These are phyloP conservation scores for Penicillium malachiteum DNA, from an alignment of 495 filamentous ascomycete species.

Conservation along the genomic window DNA sequence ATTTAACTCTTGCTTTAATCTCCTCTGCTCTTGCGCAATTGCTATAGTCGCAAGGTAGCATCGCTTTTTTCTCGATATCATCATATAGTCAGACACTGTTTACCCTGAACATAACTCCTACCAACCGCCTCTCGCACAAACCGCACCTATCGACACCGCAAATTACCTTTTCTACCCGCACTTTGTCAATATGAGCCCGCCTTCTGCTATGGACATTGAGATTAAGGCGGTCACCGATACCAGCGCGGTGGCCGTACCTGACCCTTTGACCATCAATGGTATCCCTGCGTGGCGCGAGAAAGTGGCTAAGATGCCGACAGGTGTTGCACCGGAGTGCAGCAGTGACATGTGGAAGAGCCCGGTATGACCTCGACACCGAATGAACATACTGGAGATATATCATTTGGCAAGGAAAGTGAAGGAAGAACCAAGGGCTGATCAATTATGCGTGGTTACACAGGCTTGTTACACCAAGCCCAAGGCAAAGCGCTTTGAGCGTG, in stretches of 20 bases:
- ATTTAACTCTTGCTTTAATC: not conserved
- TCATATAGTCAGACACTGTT: not conserved
- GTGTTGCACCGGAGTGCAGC: conserved; percentile 72
- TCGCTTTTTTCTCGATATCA: not conserved
- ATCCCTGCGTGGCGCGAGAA: conserved; percentile 68
- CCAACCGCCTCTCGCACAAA: not conserved
- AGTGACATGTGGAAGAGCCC: conserved; percentile 84
- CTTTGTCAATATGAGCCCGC: conserved; percentile 36
- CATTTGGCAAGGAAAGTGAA: not conserved
- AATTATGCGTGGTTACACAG: conserved; percentile 27
- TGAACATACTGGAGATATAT: not conserved
- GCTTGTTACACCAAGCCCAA: conserved; percentile 65
- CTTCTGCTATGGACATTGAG: conserved; percentile 40
- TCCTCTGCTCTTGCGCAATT: not conserved
- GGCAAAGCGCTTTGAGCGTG: conserved; percentile 84
- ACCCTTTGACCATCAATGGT: conserved; percentile 68
- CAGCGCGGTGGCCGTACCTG: conserved; percentile 42
- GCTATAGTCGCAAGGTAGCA: not conserved
- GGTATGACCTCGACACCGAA: conserved; percentile 33
- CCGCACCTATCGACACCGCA: conserved; percentile 8
- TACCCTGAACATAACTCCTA: not conserved
- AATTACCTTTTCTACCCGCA: conserved; percentile 6
- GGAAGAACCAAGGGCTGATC: not conserved
- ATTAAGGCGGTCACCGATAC: conserved; percentile 39
- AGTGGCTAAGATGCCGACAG: conserved; percentile 63